Conservation (phyloP, 2,329 filamentous ascomycete genomes). For the Aureobasidium subglaciale region DNA sequence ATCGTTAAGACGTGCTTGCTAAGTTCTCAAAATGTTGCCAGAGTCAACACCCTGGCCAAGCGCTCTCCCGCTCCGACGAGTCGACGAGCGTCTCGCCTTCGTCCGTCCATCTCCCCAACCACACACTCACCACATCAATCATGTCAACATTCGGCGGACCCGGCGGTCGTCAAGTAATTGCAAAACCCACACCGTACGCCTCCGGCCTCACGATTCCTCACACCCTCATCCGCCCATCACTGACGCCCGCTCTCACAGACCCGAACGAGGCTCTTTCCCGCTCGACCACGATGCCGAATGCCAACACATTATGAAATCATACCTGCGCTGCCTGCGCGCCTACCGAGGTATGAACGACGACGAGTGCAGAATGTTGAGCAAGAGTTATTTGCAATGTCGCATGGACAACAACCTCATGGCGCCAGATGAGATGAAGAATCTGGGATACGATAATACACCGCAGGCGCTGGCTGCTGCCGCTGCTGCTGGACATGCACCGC, state of each 20-base stretch:
- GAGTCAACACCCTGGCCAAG: neutral
- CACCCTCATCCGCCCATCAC: too few species aligned
- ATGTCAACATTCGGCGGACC: conserved; percentile 58
- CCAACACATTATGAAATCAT: conserved; percentile 77
- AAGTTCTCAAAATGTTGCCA: neutral
- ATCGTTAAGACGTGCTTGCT: too few species aligned
- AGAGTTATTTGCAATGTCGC: conserved; percentile 79
- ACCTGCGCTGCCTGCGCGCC: conserved; percentile 80
- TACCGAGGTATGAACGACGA: conserved; percentile 78
- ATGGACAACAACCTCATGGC: conserved; percentile 98
- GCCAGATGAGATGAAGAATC: conserved; percentile 86
- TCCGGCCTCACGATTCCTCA: neutral
- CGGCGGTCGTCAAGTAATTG: conserved; percentile 55
- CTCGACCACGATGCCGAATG: conserved; percentile 96
- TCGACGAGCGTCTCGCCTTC: neutral
- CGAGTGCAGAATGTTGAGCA: conserved; percentile 77
- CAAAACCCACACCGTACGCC: conserved; percentile 63
- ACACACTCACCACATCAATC: neutral
- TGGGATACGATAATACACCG: conserved; percentile 58
- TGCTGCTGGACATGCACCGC: conserved; percentile 6
- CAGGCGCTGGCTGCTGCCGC: conserved; percentile 1
- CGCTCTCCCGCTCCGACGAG: too few species aligned
- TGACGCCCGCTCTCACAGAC: conserved; percentile 44
- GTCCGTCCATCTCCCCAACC: neutral
- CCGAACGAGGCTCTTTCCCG: conserved; percentile 90